phyloP scores from a whole-genome alignment of 441 rosid genomes.

The Hypseocharis bilobata region DNA sequence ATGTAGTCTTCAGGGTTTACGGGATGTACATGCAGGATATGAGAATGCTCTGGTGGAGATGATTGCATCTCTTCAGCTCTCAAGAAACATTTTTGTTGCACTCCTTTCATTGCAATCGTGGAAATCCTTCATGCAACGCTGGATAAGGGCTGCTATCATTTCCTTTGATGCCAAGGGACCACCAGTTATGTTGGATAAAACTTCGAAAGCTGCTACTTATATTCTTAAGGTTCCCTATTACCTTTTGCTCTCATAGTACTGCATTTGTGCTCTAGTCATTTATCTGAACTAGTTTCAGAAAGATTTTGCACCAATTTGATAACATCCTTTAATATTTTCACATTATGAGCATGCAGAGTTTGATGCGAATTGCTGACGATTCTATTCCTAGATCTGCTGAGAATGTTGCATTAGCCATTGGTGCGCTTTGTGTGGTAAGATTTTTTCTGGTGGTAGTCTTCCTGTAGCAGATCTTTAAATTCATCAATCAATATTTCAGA shows the following conservation, averaged over 20 bases:
- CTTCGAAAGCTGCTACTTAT: constrained; percentile 67
- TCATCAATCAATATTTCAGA: neutral
- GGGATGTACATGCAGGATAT: constrained; percentile 50
- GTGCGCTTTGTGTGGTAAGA: constrained; percentile 71
- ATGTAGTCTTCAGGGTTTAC: constrained; percentile 35
- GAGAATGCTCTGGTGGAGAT: constrained; percentile 56
- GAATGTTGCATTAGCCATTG: constrained; percentile 71
- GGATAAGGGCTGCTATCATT: constrained; percentile 57
- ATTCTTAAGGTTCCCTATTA: constrained; percentile 60
- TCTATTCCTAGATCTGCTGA: constrained; percentile 79
- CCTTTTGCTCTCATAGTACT: constrained; percentile 12
- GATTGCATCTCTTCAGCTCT: constrained; percentile 67
- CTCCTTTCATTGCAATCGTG: constrained; percentile 84
- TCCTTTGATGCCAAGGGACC: constrained; percentile 39
- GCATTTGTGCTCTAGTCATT: neutral
- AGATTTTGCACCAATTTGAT: constrained; percentile 5
- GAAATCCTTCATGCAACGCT: constrained; percentile 73
- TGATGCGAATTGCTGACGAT: constrained; percentile 58
- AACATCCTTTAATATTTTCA: neutral
- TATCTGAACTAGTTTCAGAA: constrained; percentile 12
- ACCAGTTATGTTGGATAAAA: constrained; percentile 40
- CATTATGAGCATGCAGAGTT: constrained; percentile 37
- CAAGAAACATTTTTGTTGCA: constrained; percentile 68
- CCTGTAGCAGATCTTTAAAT: constrained; percentile 12
- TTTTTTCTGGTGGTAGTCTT: constrained; percentile 13